phyloP scores from a whole-genome alignment of 208 protist species.

The Eutreptiella sp. region DNA sequence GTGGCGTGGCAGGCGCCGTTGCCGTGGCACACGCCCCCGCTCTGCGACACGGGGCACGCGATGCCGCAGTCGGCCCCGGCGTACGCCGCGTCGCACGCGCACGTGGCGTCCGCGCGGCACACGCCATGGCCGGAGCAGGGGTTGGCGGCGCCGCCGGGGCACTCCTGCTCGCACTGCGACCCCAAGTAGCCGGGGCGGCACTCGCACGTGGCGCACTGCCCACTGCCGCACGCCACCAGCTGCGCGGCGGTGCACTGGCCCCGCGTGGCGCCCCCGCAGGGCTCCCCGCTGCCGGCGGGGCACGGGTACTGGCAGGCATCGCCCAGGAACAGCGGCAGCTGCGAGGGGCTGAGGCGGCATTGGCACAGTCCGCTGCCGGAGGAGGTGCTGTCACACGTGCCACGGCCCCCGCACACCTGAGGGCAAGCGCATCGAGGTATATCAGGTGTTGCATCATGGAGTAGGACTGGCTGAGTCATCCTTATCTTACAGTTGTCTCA shows the following conservation, averaged over 20 bases:
- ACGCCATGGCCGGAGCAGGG: slow-evolving; percentile 23
- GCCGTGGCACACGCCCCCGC: slow-evolving; percentile 12
- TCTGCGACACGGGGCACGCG: not conserved
- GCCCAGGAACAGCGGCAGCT: not conserved
- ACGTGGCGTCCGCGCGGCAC: slow-evolving; percentile 10
- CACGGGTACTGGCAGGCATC: not conserved
- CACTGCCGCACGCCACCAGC: not conserved
- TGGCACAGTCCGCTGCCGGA: too few species aligned
- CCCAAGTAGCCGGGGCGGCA: slow-evolving; percentile 23
- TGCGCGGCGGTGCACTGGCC: not conserved
- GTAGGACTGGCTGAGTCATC: too few species aligned
- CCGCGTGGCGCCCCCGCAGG: not conserved
- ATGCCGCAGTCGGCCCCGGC: slow-evolving; percentile 10
- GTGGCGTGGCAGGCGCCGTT: slow-evolving; percentile 16
- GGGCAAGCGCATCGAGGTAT: too few species aligned
- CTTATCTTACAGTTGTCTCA: too few species aligned
- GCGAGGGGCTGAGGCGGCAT: too few species aligned
- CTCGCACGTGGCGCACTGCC: not conserved
- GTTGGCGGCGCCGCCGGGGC: slow-evolving; percentile 17
- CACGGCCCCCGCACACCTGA: too few species aligned
- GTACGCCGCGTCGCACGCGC: slow-evolving; percentile 1
- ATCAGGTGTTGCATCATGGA: too few species aligned
- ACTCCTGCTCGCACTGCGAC: slow-evolving; percentile 3
- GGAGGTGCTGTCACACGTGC: too few species aligned
- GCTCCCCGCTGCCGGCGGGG: not conserved